These are phyloP conservation scores for Echites panduratus DNA, from an alignment of 257 asterid species.

Conservation along the genomic window DNA sequence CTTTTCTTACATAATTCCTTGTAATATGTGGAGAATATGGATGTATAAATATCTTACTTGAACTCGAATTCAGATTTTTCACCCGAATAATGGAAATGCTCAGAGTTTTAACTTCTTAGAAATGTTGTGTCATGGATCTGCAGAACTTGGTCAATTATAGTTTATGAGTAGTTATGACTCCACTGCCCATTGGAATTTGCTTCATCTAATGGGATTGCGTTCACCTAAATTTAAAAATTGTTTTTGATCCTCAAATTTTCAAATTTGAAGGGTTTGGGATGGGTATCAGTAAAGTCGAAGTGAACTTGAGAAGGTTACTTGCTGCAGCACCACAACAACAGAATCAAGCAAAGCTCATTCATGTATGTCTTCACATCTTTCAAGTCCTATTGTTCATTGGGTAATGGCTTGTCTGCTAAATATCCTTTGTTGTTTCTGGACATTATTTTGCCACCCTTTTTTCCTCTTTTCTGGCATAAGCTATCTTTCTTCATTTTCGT, in stretches of 20 bases:
- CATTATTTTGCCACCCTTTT: background rate
- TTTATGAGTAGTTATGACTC: background rate
- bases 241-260: background rate
- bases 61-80: no score
- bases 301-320: conserved; percentile 75
- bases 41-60: no score
- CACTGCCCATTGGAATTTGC: background rate
- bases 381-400: conserved; percentile 10
- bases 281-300: conserved; percentile 82
- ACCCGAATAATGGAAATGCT: no score
- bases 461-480: background rate
- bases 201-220: background rate
- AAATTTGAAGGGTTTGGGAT: conserved; percentile 15
- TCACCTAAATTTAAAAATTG: background rate
- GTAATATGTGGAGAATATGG: no score
- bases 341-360: conserved; percentile 75
- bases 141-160: background rate
- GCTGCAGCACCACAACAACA: conserved; percentile 78
- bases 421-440: background rate
- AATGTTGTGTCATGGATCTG: background rate
- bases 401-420: background rate
- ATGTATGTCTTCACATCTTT: conserved; percentile 47
- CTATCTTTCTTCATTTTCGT: background rate
- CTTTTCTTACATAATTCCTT: no score
- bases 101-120: background rate